Percentiles rank a stretch among this genome's conserved stretches.
Evolutionary conservation across 148 eudicot genomes (phyloP).

Genomic region (Simmondsia chinensis): DNA sequence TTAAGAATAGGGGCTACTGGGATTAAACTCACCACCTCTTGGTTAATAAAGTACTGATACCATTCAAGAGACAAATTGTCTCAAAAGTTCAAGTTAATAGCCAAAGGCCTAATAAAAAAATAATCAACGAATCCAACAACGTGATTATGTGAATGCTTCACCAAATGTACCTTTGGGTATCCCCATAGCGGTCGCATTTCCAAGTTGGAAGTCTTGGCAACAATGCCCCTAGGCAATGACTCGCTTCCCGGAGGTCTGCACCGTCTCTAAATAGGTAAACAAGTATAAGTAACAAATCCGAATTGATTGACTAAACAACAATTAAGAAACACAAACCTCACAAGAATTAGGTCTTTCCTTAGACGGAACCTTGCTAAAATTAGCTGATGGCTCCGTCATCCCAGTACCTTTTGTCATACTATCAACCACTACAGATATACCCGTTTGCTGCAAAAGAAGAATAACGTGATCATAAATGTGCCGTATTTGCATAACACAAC

Average conservation of each 20-base stretch:
- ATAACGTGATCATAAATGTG: not conserved
- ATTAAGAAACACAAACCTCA: conserved; percentile 25
- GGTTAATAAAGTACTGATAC: no score
- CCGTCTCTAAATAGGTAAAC: conserved; percentile 36
- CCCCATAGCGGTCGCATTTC: conserved; percentile 96
- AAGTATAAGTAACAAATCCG: conserved; percentile 4
- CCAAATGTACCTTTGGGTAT: conserved; percentile 71
- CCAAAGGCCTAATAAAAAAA: no score
- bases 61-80: no score
- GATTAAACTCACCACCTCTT: no score
- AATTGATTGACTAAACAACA: not conserved
- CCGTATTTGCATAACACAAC: not conserved
- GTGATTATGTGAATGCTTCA: no score
- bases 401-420: conserved; percentile 16
- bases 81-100: no score
- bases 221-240: conserved; percentile 61
- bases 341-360: conserved; percentile 12
- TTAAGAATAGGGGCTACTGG: no score
- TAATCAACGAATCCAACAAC: not conserved
- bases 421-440: conserved; percentile 11
- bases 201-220: conserved; percentile 54
- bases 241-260: conserved; percentile 73
- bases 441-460: conserved; percentile 27
- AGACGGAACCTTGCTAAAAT: no score
- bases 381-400: no score